phyloP scores from a whole-genome alignment of 495 filamentous ascomycete genomes.

The Penicillium soppii region DNA sequence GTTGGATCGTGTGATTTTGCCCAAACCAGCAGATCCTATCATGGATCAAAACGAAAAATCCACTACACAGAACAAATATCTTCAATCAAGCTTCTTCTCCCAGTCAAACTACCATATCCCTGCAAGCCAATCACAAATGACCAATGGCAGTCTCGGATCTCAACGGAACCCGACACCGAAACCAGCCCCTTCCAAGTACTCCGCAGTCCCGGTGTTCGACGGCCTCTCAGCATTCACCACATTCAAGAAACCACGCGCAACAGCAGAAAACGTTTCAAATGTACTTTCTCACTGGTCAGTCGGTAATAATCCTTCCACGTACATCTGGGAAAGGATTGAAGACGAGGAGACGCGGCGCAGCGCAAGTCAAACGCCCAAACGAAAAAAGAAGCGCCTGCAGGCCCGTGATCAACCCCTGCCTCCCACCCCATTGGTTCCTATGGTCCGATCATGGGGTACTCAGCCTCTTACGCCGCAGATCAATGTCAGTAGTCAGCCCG shows the following conservation, averaged over 20 bases:
- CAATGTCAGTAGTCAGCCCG: slow-evolving; percentile 39
- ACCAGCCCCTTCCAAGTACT: slow-evolving; percentile 4
- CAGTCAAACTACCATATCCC: slow-evolving; percentile 15
- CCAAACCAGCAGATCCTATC: neutral
- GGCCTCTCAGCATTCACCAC: slow-evolving; percentile 33
- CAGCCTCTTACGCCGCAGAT: slow-evolving; percentile 33
- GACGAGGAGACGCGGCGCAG: slow-evolving; percentile 19
- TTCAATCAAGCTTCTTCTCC: neutral
- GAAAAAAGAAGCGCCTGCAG: slow-evolving; percentile 27
- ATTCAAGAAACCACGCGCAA: slow-evolving; percentile 23
- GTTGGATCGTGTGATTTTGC: neutral
- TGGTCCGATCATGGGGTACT: slow-evolving; percentile 34
- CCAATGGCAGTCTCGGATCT: neutral
- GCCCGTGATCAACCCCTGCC: slow-evolving; percentile 20
- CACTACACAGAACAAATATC: slow-evolving; percentile 1
- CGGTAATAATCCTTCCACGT: slow-evolving; percentile 36
- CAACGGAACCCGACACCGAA: neutral
- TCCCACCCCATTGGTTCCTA: slow-evolving; percentile 25
- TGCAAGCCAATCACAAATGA: slow-evolving; percentile 10
- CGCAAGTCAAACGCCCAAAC: slow-evolving; percentile 17
- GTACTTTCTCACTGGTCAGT: slow-evolving; percentile 46
- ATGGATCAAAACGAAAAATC: neutral
- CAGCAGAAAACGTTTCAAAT: slow-evolving; percentile 24
- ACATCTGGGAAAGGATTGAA: slow-evolving; percentile 39
- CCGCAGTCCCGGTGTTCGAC: slow-evolving; percentile 12